A percentile compares a stretch with the other conserved stretches of the same genome.
Conservation (phyloP, 192 early-diverging fungal species). For the Entomortierella chlamydospora region DNA sequence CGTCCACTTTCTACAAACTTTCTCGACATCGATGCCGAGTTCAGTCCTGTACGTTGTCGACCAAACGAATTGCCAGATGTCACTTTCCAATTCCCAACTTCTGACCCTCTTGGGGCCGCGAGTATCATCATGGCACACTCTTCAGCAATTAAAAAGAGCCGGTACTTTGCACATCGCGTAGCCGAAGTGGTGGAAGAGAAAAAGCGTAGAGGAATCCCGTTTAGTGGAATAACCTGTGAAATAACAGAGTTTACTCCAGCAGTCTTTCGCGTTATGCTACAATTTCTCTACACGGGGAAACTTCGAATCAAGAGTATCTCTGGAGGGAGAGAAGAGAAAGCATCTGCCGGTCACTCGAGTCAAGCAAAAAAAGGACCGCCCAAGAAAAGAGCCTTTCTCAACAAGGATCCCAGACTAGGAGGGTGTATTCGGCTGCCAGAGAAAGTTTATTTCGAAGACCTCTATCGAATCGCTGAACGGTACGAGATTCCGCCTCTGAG, state of each 20-base stretch:
- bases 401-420: not conserved
- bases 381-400: not conserved
- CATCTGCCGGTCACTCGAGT: not conserved
- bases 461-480: slow-evolving; percentile 29
- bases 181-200: slow-evolving; percentile 3
- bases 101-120: not conserved
- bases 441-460: slow-evolving; percentile 24
- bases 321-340: not conserved
- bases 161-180: slow-evolving; percentile 18
- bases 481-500: slow-evolving; percentile 25
- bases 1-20: slow-evolving; percentile 17
- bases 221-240: not conserved
- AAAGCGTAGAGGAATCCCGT: not conserved
- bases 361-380: not conserved
- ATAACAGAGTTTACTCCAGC: slow-evolving; percentile 29
- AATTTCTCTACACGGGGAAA: slow-evolving; percentile 26
- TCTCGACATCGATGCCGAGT: slow-evolving; percentile 27
- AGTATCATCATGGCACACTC: slow-evolving; percentile 24
- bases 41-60: slow-evolving; percentile 6
- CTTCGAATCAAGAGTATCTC: not conserved
- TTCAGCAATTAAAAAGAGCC: slow-evolving; percentile 10
- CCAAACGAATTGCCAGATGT: slow-evolving; percentile 9
- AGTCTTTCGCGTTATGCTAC: slow-evolving; percentile 40
- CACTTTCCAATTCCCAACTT: slow-evolving; percentile 24
- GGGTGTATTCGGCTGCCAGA: not conserved